A percentile compares a stretch with the other conserved stretches of the same genome.
Evolutionary conservation across 257 asterid genomes (phyloP).

Genomic region (Verbena officinalis): DNA sequence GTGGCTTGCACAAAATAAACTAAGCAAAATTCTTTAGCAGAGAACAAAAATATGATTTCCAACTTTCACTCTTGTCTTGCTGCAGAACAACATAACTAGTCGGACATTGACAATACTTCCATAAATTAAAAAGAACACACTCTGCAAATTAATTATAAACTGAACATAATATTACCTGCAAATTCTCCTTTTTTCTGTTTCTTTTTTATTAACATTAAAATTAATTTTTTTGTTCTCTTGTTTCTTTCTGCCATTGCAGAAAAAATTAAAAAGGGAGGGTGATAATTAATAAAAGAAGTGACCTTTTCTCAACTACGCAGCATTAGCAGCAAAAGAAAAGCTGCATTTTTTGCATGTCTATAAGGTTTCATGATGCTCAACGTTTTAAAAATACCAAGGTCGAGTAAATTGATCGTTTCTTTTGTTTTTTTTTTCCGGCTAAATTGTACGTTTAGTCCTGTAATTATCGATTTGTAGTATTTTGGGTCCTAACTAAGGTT

Average conservation of each 20-base stretch:
- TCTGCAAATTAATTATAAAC: no score
- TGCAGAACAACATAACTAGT: constrained; percentile 1
- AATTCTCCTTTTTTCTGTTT: neutral
- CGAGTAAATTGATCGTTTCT: neutral
- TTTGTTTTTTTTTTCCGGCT: neutral
- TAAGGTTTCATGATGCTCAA: neutral
- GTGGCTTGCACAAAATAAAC: neutral
- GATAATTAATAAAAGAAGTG: neutral
- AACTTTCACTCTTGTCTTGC: constrained; percentile 12
- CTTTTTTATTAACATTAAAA: neutral
- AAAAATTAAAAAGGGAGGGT: neutral
- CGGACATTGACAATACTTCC: constrained; percentile 12
- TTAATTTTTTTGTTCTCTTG: neutral
- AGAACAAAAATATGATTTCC: neutral
- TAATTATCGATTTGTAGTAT: no score
- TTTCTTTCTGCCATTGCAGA: neutral
- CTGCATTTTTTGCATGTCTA: neutral
- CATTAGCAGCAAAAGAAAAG: no score
- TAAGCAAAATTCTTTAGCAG: no score
- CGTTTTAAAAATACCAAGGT: neutral
- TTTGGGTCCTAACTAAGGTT: no score
- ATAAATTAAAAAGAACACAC: neutral
- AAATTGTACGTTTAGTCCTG: no score
- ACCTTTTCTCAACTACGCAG: neutral
- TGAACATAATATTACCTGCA: no score